Base-by-base conservation (phyloP, 1,139 yeast species). In the Zygosaccharomyces sapae region DNA sequence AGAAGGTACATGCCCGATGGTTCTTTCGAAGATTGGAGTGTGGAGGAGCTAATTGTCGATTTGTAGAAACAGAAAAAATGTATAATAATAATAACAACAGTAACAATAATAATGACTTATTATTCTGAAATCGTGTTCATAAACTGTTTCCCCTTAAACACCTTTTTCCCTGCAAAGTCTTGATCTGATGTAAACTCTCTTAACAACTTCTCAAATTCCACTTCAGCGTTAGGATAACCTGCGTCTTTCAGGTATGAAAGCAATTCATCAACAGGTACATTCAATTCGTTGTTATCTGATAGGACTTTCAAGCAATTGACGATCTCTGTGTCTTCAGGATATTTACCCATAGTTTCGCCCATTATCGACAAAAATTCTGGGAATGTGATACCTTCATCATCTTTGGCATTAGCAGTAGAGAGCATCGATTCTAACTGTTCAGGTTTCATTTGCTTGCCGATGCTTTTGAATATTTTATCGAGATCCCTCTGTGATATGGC, bases 1-100 rank as follows among this genome's bases (percentile, higher is more conserved):
- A 81, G 99, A 76, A 79, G 99, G 69, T 94, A 89, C 66, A 76
- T 92, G 61, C 98, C 99, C 1, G 98, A 94, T 67, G 96, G 97
- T 5, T 82, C 95, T 43, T 92, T 81, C 62, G 99, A 92, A 70
- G 99, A 92, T 68, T 92, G 98, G 98, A 95, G 96, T 42, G 94
- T 96, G 64, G 97, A 92, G 68, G 99, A 92, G 71, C 78, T 92
- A 63, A 89, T 92, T 65, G 87, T 89, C 52, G 97, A 92, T 67
- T 84, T 80, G 61, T 83, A 72, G 7, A 22, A 22, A 7, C 22
- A 19, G 13, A 38, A 20, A 38, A 29, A 38, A 13, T 40, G 43
- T 40, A 40, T 40, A 40, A 40, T 40, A 38, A 38, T 27, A 38
- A 33, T 33, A 38, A 27, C 22, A 19, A 19, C 22, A 22, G 25